Conservation (phyloP, 2,329 filamentous ascomycete species). For the Alternaria dauci region DNA sequence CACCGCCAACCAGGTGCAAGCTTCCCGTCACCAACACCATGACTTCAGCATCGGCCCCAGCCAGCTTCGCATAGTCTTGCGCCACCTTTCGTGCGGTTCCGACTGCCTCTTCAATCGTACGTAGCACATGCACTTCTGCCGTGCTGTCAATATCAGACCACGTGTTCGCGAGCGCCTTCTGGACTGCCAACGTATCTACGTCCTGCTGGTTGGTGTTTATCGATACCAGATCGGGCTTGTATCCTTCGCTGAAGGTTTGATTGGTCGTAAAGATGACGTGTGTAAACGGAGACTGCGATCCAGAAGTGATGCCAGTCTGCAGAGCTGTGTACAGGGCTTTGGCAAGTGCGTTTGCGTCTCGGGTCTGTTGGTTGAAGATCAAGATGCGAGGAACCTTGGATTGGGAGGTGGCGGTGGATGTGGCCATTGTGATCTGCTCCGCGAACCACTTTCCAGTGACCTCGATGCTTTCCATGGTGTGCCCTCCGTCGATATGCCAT, state of each 20-base stretch:
- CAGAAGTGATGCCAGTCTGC: constrained; percentile 38
- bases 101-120: constrained; percentile 76
- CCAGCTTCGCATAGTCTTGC: constrained; percentile 36
- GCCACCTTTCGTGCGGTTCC: constrained; percentile 59
- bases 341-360: constrained; percentile 74
- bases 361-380: constrained; percentile 92
- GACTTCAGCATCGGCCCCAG: constrained; percentile 54
- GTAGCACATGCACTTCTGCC: constrained; percentile 63
- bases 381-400: constrained; percentile 62
- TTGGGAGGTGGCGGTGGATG: constrained; percentile 36
- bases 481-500: constrained; percentile 89
- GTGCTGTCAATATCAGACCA: constrained; percentile 60
- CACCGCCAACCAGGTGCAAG: constrained; percentile 81
- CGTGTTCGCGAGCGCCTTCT: constrained; percentile 68
- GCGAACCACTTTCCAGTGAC: constrained; percentile 82
- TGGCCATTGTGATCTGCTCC: constrained; percentile 47
- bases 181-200: constrained; percentile 69
- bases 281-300: constrained; percentile 63
- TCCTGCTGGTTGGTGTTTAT: constrained; percentile 67
- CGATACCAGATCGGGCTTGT: constrained; percentile 69
- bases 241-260: constrained; percentile 69
- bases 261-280: constrained; percentile 86
- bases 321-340: constrained; percentile 68
- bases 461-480: constrained; percentile 83
- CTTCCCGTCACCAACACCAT: constrained; percentile 82